Conservation (phyloP, 129 eudicot species). For the Lactuca saligna region DNA sequence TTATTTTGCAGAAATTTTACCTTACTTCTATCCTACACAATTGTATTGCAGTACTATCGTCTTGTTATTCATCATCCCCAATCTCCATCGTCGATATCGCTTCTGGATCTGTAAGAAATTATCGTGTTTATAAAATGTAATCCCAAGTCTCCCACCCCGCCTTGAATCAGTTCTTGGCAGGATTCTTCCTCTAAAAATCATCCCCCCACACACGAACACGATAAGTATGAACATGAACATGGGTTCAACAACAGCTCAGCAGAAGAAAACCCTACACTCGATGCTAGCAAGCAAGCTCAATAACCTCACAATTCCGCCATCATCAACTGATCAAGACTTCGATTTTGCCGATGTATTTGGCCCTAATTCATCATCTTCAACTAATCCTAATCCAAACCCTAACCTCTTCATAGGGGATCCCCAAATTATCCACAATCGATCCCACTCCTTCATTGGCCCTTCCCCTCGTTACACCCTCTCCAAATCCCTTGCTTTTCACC, state of each 20-base stretch:
- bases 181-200: conserved; percentile 7
- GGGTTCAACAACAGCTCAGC: conserved; percentile 47
- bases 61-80: conserved; percentile 8
- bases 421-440: conserved; percentile 66
- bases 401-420: conserved; percentile 48
- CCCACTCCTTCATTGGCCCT: conserved; percentile 96
- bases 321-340: conserved; percentile 53
- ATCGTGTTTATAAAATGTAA: conserved; percentile 34
- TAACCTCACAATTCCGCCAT: conserved; percentile 61
- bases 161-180: conserved; percentile 46
- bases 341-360: conserved; percentile 84
- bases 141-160: conserved; percentile 29
- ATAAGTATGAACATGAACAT: conserved; percentile 23
- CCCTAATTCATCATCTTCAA: conserved; percentile 34
- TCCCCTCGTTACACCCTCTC: conserved; percentile 77
- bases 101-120: conserved; percentile 3
- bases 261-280: conserved; percentile 55
- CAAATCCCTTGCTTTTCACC: conserved; percentile 52
- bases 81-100: conserved; percentile 10
- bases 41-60: not conserved
- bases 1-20: not conserved
- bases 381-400: conserved; percentile 32
- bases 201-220: not conserved
- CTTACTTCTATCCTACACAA: not conserved
- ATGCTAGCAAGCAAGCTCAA: conserved; percentile 58